Conservation (phyloP, 108 stramenopile genomes). For the Aurantiochytrium sp. region DNA sequence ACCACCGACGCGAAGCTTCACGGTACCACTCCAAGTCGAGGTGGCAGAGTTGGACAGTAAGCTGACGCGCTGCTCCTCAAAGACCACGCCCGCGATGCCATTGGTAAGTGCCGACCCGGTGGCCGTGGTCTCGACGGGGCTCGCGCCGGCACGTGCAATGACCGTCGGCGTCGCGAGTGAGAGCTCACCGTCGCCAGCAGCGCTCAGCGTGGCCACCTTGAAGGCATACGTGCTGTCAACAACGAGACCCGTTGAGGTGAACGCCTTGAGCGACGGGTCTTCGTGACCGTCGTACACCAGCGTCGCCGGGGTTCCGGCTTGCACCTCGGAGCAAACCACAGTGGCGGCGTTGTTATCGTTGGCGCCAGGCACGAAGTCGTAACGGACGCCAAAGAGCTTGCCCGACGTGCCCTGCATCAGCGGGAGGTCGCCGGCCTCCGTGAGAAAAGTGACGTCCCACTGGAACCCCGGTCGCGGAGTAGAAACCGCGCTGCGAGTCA, state of each 20-base stretch:
- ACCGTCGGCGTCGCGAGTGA: conserved; percentile 61
- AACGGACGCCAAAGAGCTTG: background rate
- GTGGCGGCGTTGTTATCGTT: conserved; percentile 2
- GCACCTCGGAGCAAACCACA: conserved; percentile 52
- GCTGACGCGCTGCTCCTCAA: conserved; percentile 65
- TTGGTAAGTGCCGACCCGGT: conserved; percentile 58
- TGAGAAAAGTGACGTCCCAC: conserved; percentile 68
- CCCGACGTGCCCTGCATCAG: conserved; percentile 44
- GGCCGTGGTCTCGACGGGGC: conserved; percentile 64
- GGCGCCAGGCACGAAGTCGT: conserved; percentile 27
- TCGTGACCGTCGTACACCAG: conserved; percentile 70
- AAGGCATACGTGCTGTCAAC: conserved; percentile 69
- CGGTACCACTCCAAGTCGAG: background rate
- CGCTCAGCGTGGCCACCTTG: conserved; percentile 70
- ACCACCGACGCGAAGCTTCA: conserved; percentile 52
- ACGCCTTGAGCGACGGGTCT: conserved; percentile 42
- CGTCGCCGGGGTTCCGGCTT: conserved; percentile 60
- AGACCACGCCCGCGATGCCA: conserved; percentile 73
- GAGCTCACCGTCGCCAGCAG: conserved; percentile 65
- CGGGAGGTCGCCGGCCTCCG: conserved; percentile 69
- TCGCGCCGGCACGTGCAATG: conserved; percentile 66
- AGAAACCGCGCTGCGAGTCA: conserved; percentile 39
- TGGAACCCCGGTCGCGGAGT: background rate
- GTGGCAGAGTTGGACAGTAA: conserved; percentile 35
- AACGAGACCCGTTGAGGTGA: conserved; percentile 51